Base-by-base conservation (phyloP, 768 basidiomycete species). In the Rhodotorula graminis region DNA sequence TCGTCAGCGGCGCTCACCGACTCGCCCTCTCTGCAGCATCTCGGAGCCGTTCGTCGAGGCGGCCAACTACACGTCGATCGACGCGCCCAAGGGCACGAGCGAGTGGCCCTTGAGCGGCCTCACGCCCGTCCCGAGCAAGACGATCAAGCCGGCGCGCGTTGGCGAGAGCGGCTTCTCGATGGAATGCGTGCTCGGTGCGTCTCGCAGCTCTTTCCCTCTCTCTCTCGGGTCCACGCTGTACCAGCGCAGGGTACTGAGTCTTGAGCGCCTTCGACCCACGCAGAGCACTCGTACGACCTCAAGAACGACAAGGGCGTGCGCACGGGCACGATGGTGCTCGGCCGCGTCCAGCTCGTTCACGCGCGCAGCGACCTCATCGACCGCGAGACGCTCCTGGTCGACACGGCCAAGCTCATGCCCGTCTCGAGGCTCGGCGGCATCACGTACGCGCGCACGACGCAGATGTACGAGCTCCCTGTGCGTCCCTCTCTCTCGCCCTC, bases 11-110 rank as follows among this genome's bases (percentile, higher is more conserved):
- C 1, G 6, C 33, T 31, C 4, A 21, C 53, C 42, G 18, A 33
- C 46, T 2, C 33, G 0, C 14, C 16, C 49, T 6, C 33, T 14
- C 2, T 27, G 23, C 60, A 72, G 71, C 64, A 86, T 92, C 75
- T 89, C 87, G 67, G 88, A 90, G 79, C 81, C 86, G 0, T 83
- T 82, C 72, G 64, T 83, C 61, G 83, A 83, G 70, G 82, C 82
- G 0, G 76, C 81, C 11, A 83, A 83, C 71, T 81, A 78, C 73
- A 81, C 81, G 4, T 72, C 80, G 31, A 80, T 81, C 57, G 80
- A 82, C 61, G 70, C 80, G 8, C 82, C 83, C 0, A 65, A 71
- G 18, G 80, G 80, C 3, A 77, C 81, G 1, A 77, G 78, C 37
- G 83, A 83, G 70, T 83, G 82, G 81, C 77, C 77, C 23, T 42